Evolutionary conservation across 495 filamentous ascomycete genomes (phyloP).

Genomic region (Talaromyces liani): DNA sequence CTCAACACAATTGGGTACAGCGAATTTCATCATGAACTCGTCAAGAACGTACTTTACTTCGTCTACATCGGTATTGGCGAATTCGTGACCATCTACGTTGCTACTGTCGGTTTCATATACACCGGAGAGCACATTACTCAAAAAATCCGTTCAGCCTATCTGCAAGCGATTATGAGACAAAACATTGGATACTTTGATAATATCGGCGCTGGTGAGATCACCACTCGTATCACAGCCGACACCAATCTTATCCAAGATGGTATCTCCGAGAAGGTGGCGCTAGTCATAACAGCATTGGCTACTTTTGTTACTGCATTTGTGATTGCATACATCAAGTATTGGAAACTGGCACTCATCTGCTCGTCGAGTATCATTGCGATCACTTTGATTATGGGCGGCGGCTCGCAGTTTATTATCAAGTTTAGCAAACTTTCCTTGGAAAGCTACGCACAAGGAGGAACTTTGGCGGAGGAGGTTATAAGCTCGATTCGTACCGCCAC

Average conservation of each 20-base stretch:
- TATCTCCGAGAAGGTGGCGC: conserved; percentile 76
- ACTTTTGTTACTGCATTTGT: conserved; percentile 86
- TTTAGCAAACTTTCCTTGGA: conserved; percentile 70
- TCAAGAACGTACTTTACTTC: conserved; percentile 72
- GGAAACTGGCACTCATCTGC: conserved; percentile 78
- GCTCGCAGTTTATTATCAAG: conserved; percentile 67
- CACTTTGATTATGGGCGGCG: conserved; percentile 62
- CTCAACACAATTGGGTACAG: conserved; percentile 33
- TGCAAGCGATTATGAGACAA: conserved; percentile 75
- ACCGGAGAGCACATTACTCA: conserved; percentile 81
- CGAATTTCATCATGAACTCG: conserved; percentile 54
- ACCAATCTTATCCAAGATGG: conserved; percentile 85
- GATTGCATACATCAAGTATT: conserved; percentile 79
- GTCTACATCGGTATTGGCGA: conserved; percentile 84
- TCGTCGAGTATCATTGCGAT: conserved; percentile 70
- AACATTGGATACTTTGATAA: conserved; percentile 93
- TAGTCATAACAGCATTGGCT: conserved; percentile 65
- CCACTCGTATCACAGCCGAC: conserved; percentile 85
- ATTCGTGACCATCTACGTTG: conserved; percentile 72
- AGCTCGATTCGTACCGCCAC: conserved; percentile 89
- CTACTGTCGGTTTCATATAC: conserved; percentile 87
- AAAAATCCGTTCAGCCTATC: conserved; percentile 79
- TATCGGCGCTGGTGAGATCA: conserved; percentile 85
- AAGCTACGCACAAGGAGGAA: conserved; percentile 76
- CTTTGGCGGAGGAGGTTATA: conserved; percentile 89